Evolutionary conservation across 331 rosid genomes (phyloP).

Genomic region (Ulmus americana): DNA sequence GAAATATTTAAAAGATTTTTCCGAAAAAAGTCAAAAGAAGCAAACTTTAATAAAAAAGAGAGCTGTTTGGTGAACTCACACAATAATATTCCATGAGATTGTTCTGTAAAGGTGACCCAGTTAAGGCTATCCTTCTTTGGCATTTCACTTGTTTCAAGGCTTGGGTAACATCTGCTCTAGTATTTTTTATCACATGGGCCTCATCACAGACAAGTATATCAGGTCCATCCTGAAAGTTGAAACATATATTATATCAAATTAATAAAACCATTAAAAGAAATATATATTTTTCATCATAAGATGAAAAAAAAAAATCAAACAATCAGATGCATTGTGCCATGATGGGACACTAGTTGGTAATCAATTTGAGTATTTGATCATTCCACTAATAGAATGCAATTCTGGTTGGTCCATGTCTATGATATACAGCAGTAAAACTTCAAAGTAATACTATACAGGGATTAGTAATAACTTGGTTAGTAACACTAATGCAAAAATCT

Average conservation of each 20-base stretch:
- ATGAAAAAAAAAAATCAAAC: background rate
- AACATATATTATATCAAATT: conserved; percentile 17
- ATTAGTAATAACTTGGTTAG: too few relatives aligned
- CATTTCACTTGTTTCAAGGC: conserved; percentile 92
- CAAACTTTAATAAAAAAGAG: background rate
- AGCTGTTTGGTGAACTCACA: conserved; percentile 45
- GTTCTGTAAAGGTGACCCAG: conserved; percentile 98
- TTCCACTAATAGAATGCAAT: too few relatives aligned
- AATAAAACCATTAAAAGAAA: conserved; percentile 22
- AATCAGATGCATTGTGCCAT: background rate
- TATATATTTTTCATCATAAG: background rate
- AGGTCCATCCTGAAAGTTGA: conserved; percentile 72
- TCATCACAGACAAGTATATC: conserved; percentile 98
- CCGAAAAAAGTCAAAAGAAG: background rate
- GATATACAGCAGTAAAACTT: too few relatives aligned
- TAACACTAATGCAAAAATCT: too few relatives aligned
- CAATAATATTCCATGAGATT: conserved; percentile 98
- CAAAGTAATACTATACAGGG: too few relatives aligned
- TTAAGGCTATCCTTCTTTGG: conserved; percentile 93
- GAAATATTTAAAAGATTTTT: background rate
- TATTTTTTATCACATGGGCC: conserved; percentile 93
- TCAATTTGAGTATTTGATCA: too few relatives aligned
- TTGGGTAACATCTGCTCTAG: conserved; percentile 79
- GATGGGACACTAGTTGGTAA: background rate
- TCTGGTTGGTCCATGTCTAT: too few relatives aligned